Evolutionary conservation across 495 filamentous ascomycete species (phyloP), one percentile per base, ranked within the genome.

Genomic region (Aspergillus kassunensis): DNA sequence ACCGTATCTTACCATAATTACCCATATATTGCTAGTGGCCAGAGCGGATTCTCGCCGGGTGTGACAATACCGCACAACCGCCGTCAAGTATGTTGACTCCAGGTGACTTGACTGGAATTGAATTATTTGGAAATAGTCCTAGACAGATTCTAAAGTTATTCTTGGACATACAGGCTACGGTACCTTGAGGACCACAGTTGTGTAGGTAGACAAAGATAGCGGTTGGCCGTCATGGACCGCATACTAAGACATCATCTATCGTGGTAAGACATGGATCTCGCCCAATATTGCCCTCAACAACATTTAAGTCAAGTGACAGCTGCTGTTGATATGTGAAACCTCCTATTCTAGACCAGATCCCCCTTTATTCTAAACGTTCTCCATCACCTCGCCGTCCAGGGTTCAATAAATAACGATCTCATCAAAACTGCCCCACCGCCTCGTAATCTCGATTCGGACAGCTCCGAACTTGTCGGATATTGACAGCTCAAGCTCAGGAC

Each of bases 341-440:
- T 41, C 39, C 39, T 41, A 40, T 23, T 21, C 19, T 21, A 6
- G 16, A 9, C 18, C 37, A 12, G n/a, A 6, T 21, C 12, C 19
- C 19, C 20, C 4, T 40, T 40, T 21, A 21, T 40, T 21, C 7
- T 21, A 3, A 21, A 16, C 19, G 5, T 39, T 9, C 16, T 39
- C 8, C 15, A 39, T 18, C n/a, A 18, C 19, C 16, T 39, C 35
- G n/a, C 35, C 16, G 35, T 40, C 27, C 30, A 46, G 44, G 44
- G 44, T 46, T 46, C 44, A 46, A 46, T 35, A 46, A 46, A 35
- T 35, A 35, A 35, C 6, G 44, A 46, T 46, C 44, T 46, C 44
- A 34, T 43, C 13, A 46, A 46, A 46, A 6, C 3, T 2, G 44
- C 44, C 44, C 44, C 44, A 46, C 44, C 9, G 29, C 44, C 30